phyloP scores from a whole-genome alignment of 2,329 filamentous ascomycete genomes.

The Apiospora pterosperma region DNA sequence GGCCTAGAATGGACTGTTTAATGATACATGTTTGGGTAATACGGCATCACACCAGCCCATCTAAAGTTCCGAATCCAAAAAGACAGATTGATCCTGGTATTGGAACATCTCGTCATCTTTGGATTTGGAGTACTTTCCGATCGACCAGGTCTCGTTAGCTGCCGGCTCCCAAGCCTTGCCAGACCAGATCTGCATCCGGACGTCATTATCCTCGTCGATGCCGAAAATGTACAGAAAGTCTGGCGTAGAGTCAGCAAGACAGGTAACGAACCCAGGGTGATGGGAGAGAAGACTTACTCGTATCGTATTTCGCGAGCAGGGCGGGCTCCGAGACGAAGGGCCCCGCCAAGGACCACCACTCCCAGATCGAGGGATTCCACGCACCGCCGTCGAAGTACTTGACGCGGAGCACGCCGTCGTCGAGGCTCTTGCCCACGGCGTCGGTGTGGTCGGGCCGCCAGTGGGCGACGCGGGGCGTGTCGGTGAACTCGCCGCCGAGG shows the following conservation, averaged over 20 bases:
- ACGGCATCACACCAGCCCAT: neutral
- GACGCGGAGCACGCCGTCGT: conserved; percentile 10
- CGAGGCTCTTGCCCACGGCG: conserved; percentile 14
- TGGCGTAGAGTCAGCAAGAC: neutral
- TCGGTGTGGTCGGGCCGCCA: conserved; percentile 13
- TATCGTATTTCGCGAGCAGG: conserved; percentile 8
- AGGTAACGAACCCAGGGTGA: neutral
- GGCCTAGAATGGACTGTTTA: neutral
- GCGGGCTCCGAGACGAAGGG: conserved; percentile 15
- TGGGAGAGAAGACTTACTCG: conserved; percentile 9
- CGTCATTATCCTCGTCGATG: conserved; percentile 4
- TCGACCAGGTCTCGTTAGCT: conserved; percentile 12
- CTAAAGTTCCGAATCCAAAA: neutral
- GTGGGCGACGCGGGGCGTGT: conserved; percentile 17
- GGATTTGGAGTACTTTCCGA: conserved; percentile 9
- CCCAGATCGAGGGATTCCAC: conserved; percentile 14
- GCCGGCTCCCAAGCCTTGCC: conserved; percentile 17
- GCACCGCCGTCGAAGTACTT: conserved; percentile 14
- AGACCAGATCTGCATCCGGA: conserved; percentile 17
- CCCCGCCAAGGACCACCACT: conserved; percentile 14
- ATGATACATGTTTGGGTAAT: neutral
- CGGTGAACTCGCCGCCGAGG: conserved; percentile 16
- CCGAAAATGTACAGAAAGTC: conserved; percentile 17
- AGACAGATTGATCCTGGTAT: neutral
- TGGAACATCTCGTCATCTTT: neutral